Conservation (phyloP, 2,329 filamentous ascomycete species). For the Nemania bipapillata region DNA sequence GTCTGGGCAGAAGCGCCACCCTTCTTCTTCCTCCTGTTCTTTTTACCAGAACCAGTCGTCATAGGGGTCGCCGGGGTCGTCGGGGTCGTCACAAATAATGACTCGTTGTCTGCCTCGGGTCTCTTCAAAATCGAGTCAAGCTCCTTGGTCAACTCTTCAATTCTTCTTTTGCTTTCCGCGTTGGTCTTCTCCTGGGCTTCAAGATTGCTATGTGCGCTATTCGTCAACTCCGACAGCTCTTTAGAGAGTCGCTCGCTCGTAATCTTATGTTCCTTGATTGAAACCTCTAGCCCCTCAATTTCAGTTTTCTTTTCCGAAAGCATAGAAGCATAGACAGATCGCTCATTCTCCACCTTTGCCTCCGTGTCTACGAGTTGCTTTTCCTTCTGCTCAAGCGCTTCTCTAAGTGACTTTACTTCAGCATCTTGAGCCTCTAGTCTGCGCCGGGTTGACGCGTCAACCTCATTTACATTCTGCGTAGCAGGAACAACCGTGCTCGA, state of each 20-base stretch:
- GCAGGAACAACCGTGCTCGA: too few relatives aligned
- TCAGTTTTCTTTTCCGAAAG: not conserved
- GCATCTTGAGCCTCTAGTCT: conserved; percentile 61
- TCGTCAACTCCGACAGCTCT: conserved; percentile 55
- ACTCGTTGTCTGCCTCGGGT: conserved; percentile 34
- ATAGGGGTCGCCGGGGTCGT: conserved; percentile 41
- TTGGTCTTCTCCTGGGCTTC: conserved; percentile 52
- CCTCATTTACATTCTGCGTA: too few relatives aligned
- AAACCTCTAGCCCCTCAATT: conserved; percentile 44
- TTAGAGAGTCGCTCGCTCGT: conserved; percentile 56
- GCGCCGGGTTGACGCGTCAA: too few relatives aligned
- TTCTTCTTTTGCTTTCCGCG: conserved; percentile 55
- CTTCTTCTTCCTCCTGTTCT: conserved; percentile 92
- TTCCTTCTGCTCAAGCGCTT: conserved; percentile 59
- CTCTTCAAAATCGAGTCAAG: conserved; percentile 43
- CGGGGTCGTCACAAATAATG: conserved; percentile 23
- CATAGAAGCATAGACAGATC: conserved; percentile 37
- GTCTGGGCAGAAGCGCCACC: conserved; percentile 67
- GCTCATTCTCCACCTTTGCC: conserved; percentile 51
- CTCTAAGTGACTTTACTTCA: conserved; percentile 63
- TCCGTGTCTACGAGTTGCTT: conserved; percentile 60
- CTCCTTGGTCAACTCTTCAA: conserved; percentile 56
- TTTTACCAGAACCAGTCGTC: conserved; percentile 69
- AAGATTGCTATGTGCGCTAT: conserved; percentile 59
- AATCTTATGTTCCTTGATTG: conserved; percentile 44